Base-by-base conservation (phyloP, 148 eudicot genomes). In the Nepenthes gracilis region DNA sequence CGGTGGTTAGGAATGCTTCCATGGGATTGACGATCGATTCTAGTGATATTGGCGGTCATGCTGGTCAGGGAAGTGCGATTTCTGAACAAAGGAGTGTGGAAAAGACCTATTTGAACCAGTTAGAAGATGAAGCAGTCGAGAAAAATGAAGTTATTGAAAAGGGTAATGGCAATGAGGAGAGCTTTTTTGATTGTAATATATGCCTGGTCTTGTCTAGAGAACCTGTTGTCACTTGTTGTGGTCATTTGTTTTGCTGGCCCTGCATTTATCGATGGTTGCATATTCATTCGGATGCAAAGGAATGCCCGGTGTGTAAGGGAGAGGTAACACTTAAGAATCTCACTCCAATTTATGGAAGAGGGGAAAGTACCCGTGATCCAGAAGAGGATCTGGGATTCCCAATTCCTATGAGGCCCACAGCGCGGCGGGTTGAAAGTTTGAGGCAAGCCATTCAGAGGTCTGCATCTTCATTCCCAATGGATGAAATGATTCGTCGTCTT, bases 191-290 rank as follows among this genome's bases (percentile, higher is more conserved):
- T 69, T 93, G 99, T 63, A 93, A 89, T 72, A 84, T 93, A 67
- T 93, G 99, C 72, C 72, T 93, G 72, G 96, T 86, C 56, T 75
- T 89, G 84, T 78, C 99, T 4, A 84, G 74, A 61, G 97, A 93
- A 34, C 99, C 99, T 8, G 83, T 93, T 63, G 96, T 93, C 61
- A 93, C 99, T 64, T 79, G 92, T 72, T 93, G 99, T 64, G 99
- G 99, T 65, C 99, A 93, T 74, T 75, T 93, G 71, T 93, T 93
- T 73, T 93, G 99, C 63, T 93, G 99, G 99, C 78, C 96, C 6
- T 93, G 99, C 60, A 79, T 93, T 52, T 93, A 88, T 75, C 83
- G 80, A 23, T 93, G 99, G 99, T 43, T 93, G 52, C 76, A 84
- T 69, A 63, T 81, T 67, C 86, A 93, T 60, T 84, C 95, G 1